phyloP scores from a whole-genome alignment of 305 asterid genomes.

The Lippia alba region DNA sequence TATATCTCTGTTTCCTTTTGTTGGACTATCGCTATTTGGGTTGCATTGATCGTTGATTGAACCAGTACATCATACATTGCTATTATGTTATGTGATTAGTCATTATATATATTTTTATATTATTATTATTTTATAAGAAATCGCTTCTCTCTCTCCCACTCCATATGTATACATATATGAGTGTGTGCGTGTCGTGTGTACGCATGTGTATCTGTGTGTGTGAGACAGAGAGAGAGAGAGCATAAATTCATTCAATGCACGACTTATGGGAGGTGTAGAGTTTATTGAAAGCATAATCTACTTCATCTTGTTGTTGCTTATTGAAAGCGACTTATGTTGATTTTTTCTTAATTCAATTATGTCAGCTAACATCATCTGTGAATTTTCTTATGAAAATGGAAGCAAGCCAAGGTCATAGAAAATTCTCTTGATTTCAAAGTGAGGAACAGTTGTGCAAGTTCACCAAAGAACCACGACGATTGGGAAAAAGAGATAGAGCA shows the following conservation, averaged over 20 bases:
- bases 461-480: constrained; percentile 56
- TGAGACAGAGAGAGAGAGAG: background rate
- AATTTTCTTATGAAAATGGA: constrained; percentile 38
- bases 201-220: too few relatives aligned
- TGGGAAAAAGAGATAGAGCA: constrained; percentile 90
- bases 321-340: background rate
- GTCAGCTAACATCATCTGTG: constrained; percentile 21
- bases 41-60: constrained; percentile 9
- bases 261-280: background rate
- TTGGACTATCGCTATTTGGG: constrained; percentile 6
- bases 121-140: background rate
- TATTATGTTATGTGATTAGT: constrained; percentile 22
- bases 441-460: constrained; percentile 68
- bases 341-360: constrained; percentile 13
- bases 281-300: constrained; percentile 19
- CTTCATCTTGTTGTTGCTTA: constrained; percentile 19
- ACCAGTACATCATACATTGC: constrained; percentile 3
- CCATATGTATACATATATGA: background rate
- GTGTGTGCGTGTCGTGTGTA: background rate
- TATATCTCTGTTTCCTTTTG: constrained; percentile 19
- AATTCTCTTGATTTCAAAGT: constrained; percentile 75
- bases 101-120: background rate
- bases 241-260: constrained; percentile 6
- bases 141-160: constrained; percentile 5
- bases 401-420: constrained; percentile 96